phyloP scores from a whole-genome alignment of 805 yeast genomes.

The Candida vaughaniae region DNA sequence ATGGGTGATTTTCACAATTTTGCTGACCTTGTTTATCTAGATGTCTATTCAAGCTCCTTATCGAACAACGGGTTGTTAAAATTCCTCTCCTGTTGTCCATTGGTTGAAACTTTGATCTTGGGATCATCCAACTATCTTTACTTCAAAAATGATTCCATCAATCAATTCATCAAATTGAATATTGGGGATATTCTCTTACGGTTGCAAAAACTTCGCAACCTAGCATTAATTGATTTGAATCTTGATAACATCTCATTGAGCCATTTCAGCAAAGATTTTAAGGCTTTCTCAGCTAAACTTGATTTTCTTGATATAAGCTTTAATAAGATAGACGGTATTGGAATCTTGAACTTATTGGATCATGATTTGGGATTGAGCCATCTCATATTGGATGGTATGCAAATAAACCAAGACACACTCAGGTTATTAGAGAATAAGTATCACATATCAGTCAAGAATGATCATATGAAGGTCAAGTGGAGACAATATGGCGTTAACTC shows the following conservation, averaged over 20 bases:
- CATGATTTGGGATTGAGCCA: slow-evolving; percentile 16
- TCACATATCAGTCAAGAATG: slow-evolving; percentile 21
- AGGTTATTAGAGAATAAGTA: slow-evolving; percentile 17
- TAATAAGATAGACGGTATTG: slow-evolving; percentile 35
- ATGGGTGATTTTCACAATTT: slow-evolving; percentile 24
- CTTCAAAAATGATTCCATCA: slow-evolving; percentile 22
- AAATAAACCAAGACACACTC: slow-evolving; percentile 29
- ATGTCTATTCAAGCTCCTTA: slow-evolving; percentile 40
- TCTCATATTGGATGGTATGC: slow-evolving; percentile 33
- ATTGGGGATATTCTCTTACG: slow-evolving; percentile 19
- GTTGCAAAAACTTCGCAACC: slow-evolving; percentile 19
- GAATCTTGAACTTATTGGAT: slow-evolving; percentile 31
- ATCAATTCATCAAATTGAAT: slow-evolving; percentile 12
- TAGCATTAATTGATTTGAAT: slow-evolving; percentile 34
- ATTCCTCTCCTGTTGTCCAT: slow-evolving; percentile 31
- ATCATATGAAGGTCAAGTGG: slow-evolving; percentile 30
- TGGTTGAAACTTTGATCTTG: slow-evolving; percentile 26
- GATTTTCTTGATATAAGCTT: slow-evolving; percentile 37
- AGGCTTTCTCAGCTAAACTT: slow-evolving; percentile 14
- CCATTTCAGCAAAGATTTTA: slow-evolving; percentile 26
- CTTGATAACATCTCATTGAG: slow-evolving; percentile 35
- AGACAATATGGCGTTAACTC: slow-evolving; percentile 35
- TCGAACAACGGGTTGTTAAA: slow-evolving; percentile 40
- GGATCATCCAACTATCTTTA: slow-evolving; percentile 33
- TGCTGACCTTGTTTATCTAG: slow-evolving; percentile 24